Conservation (phyloP, 441 rosid species). For the Croton laevigatus region DNA sequence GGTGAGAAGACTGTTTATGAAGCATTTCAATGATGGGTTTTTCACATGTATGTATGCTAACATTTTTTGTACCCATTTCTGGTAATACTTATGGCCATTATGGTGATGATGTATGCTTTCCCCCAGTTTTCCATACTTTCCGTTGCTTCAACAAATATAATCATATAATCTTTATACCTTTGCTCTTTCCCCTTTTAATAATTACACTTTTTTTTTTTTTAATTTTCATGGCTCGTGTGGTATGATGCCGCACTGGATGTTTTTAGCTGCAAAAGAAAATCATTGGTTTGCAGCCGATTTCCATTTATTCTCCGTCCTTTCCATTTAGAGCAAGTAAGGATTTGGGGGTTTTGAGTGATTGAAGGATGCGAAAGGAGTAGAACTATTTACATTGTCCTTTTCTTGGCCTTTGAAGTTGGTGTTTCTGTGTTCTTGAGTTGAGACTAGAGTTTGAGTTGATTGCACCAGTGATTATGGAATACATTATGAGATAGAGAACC, state of each 20-base stretch:
- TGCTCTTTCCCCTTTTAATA: background rate
- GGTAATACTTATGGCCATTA: background rate
- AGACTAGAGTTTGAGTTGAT: background rate
- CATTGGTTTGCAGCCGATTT: background rate
- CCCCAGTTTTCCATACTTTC: constrained; percentile 24
- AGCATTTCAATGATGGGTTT: constrained; percentile 18
- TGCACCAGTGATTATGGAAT: constrained; percentile 8
- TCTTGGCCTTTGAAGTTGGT: constrained; percentile 7
- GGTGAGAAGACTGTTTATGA: constrained; percentile 8
- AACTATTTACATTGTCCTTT: constrained; percentile 3
- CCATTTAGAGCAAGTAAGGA: constrained; percentile 2
- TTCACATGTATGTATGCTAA: constrained; percentile 12
- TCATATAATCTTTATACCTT: constrained; percentile 18
- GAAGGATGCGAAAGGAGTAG: background rate
- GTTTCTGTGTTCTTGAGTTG: background rate
- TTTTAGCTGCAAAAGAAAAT: background rate
- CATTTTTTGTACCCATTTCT: constrained; percentile 5
- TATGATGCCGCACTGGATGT: background rate
- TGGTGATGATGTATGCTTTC: constrained; percentile 29
- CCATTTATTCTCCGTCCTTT: background rate
- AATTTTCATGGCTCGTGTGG: background rate
- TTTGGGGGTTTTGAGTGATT: constrained; percentile 7
- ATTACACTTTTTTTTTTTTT: background rate
- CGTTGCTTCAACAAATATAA: constrained; percentile 27
- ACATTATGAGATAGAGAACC: background rate